Evolutionary conservation across 352 stramenopile genomes (phyloP), one percentile per base, ranked within the genome.

Genomic region (Halophytophthora batemanensis): DNA sequence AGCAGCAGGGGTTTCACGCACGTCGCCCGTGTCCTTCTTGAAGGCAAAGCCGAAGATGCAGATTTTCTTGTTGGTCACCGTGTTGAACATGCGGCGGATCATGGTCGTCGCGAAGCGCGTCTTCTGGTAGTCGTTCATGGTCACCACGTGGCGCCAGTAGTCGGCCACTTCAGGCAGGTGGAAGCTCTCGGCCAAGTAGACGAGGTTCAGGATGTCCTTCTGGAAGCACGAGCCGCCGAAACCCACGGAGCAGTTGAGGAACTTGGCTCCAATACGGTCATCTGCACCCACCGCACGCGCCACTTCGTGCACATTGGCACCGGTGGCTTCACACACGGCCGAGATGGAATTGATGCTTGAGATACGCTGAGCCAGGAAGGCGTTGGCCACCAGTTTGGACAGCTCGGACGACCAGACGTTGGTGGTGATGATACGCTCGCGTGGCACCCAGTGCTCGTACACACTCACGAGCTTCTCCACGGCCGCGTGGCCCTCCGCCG

Each of bases 91-190:
- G 36, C 78, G 79, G 12, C 78, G 70, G 41, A 99, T 95, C 71
- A 99, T 98, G 41, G 95, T 98, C 55, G 97, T 90, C 6, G 93
- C 96, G 67, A 99, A 99, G n/a, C 98, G 89, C 23, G 90, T 89
- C 87, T 99, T 99, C 75, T 99, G 98, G 77, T 98, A 99, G 53
- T 99, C 96, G 83, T 99, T 99, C 93, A 99, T 99, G 19, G 83
- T 77, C 47, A 99, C 96, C 15, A 99, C 98, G 57, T 97, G 86
- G 47, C 98, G 87, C 97, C 97, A 99, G 78, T 99, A 99, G 28
- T 98, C 94, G 19, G 97, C 97, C 49, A 99, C 98, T 61, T 99
- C 97, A 6, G 96, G 79, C 47, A 99, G 68, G 40, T 98, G 96
- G 66, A 98, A 98, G 36, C 78, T 97, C 74, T 99, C 82, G 42